A percentile compares a stretch with the other conserved stretches of the same genome.
Conservation (phyloP, 768 basidiomycete genomes). For the Mycena epipterygia region DNA sequence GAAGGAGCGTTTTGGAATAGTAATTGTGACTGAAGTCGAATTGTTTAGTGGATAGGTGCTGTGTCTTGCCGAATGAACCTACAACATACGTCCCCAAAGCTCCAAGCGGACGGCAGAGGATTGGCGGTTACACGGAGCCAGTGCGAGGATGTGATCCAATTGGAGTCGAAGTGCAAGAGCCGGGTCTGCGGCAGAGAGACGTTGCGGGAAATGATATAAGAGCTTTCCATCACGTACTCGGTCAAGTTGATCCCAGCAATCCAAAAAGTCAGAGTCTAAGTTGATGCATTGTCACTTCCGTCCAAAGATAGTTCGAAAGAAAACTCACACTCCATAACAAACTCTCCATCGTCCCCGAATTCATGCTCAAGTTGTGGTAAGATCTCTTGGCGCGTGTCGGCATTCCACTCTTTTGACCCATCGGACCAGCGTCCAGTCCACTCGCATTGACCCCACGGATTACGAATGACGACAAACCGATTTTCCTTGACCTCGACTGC, state of each 20-base stretch:
- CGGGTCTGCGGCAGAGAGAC: no score
- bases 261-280: slow-evolving; percentile 55
- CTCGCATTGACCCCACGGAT: slow-evolving; percentile 65
- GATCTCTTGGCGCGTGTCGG: slow-evolving; percentile 53
- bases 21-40: slow-evolving; percentile 47
- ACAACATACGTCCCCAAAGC: slow-evolving; percentile 46
- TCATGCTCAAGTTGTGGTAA: slow-evolving; percentile 53
- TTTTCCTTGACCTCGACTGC: slow-evolving; percentile 63
- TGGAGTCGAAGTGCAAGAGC: slow-evolving; percentile 38
- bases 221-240: slow-evolving; percentile 23
- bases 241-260: slow-evolving; percentile 58
- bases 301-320: not conserved
- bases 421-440: slow-evolving; percentile 65
- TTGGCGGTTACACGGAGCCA: slow-evolving; percentile 40
- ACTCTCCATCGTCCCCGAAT: slow-evolving; percentile 62
- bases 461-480: slow-evolving; percentile 64
- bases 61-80: not conserved
- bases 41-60: not conserved
- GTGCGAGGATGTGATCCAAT: slow-evolving; percentile 41
- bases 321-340: slow-evolving; percentile 62
- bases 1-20: slow-evolving; percentile 41
- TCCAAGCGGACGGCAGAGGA: slow-evolving; percentile 36
- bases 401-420: slow-evolving; percentile 63
- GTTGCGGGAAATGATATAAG: no score
- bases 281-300: not conserved